Conservation (phyloP, 2,329 filamentous ascomycete genomes). For the Fusarium bulbicola region DNA sequence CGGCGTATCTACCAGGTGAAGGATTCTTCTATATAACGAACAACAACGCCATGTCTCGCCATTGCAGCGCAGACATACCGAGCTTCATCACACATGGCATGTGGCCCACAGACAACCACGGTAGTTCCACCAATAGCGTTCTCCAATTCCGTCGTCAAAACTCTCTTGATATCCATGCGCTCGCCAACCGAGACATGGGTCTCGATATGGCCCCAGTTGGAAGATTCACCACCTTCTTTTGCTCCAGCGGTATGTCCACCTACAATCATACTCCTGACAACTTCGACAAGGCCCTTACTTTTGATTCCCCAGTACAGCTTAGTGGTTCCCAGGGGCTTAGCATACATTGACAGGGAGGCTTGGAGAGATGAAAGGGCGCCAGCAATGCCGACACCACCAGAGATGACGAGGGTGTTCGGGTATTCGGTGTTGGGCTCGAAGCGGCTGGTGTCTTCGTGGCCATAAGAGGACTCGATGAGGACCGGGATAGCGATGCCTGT, state of each 20-base stretch:
- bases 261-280: constrained; percentile 38
- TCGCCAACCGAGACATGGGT: constrained; percentile 44
- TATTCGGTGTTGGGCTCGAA: constrained; percentile 36
- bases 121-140: constrained; percentile 38
- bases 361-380: constrained; percentile 42
- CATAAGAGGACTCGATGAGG: constrained; percentile 44
- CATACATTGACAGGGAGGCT: constrained; percentile 30
- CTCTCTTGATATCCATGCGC: constrained; percentile 39
- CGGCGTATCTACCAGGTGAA: constrained; percentile 11
- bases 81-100: constrained; percentile 45
- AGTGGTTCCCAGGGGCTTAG: constrained; percentile 31
- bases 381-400: constrained; percentile 46
- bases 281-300: constrained; percentile 37
- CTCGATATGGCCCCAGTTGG: constrained; percentile 42
- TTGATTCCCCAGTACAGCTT: constrained; percentile 46
- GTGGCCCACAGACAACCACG: constrained; percentile 43
- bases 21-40: constrained; percentile 41
- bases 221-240: not conserved
- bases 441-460: constrained; percentile 34
- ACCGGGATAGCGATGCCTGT: constrained; percentile 35
- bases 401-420: constrained; percentile 43
- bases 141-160: constrained; percentile 40
- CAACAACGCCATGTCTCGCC: constrained; percentile 36
- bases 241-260: not conserved
- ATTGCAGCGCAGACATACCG: constrained; percentile 38